These are phyloP conservation scores for Lentinula detonsa DNA, from an alignment of 768 basidiomycete genomes.

Conservation along the genomic window DNA sequence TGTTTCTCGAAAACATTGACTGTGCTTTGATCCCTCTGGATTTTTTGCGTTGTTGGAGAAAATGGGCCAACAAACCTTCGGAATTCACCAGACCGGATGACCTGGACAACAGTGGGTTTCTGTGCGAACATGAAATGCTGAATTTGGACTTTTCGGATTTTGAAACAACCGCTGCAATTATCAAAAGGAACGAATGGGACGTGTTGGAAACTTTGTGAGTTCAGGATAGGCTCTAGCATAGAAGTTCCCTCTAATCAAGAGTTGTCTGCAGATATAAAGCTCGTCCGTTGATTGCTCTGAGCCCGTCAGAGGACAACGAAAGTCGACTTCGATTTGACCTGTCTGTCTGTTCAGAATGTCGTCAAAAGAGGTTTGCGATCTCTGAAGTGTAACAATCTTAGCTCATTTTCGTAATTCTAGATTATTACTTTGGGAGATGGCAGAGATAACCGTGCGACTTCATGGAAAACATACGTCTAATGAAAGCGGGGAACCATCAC, in stretches of 20 bases:
- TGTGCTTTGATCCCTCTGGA: slow-evolving; percentile 54
- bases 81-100: slow-evolving; percentile 50
- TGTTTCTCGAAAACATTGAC: slow-evolving; percentile 37
- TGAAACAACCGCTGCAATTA: slow-evolving; percentile 48
- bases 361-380: slow-evolving; percentile 43
- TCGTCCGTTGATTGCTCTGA: slow-evolving; percentile 34
- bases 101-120: slow-evolving; percentile 55
- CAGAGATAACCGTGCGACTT: slow-evolving; percentile 58
- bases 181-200: slow-evolving; percentile 63
- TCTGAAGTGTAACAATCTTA: slow-evolving; percentile 1
- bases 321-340: slow-evolving; percentile 40
- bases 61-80: slow-evolving; percentile 59
- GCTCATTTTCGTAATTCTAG: slow-evolving; percentile 21
- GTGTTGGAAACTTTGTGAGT: slow-evolving; percentile 52
- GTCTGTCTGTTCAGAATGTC: slow-evolving; percentile 56
- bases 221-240: background rate
- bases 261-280: slow-evolving; percentile 7
- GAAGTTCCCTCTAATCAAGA: slow-evolving; percentile 5
- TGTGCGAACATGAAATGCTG: slow-evolving; percentile 65
- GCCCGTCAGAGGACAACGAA: slow-evolving; percentile 29
- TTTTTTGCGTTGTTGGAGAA: slow-evolving; percentile 64
- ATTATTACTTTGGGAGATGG: slow-evolving; percentile 49
- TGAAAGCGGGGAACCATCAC: slow-evolving; percentile 13
- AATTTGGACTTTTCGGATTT: slow-evolving; percentile 64
- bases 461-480: slow-evolving; percentile 16